These are phyloP conservation scores for Anthracocystis panici-leucophaei DNA, from an alignment of 1,284 basidiomycete genomes.

Conservation along the genomic window DNA sequence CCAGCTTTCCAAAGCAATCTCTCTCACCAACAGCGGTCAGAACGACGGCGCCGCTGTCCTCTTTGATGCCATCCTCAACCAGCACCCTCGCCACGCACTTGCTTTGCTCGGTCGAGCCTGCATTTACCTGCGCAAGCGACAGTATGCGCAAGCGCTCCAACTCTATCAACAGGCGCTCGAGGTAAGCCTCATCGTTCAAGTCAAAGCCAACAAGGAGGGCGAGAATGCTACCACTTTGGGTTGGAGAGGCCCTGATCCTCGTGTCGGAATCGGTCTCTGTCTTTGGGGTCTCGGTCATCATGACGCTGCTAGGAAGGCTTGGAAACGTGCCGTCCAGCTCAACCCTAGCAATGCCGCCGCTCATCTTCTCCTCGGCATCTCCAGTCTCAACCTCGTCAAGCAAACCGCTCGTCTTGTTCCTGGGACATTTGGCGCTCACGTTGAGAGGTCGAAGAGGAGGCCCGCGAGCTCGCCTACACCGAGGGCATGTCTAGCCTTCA, in stretches of 20 bases:
- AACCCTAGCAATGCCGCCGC: slow-evolving; percentile 50
- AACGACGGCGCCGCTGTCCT: slow-evolving; percentile 50
- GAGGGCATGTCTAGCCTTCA: slow-evolving; percentile 63
- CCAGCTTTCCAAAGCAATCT: slow-evolving; percentile 51
- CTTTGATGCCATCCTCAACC: slow-evolving; percentile 54
- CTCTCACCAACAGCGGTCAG: slow-evolving; percentile 51
- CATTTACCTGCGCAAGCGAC: slow-evolving; percentile 59
- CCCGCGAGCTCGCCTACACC: slow-evolving; percentile 61
- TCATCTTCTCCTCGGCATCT: slow-evolving; percentile 64
- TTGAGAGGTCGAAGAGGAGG: slow-evolving; percentile 55
- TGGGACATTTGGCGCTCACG: slow-evolving; percentile 59
- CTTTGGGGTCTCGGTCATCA: slow-evolving; percentile 62
- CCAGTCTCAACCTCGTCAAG: slow-evolving; percentile 61
- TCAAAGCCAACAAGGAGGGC: slow-evolving; percentile 42
- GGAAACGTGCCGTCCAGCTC: slow-evolving; percentile 61
- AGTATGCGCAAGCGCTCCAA: slow-evolving; percentile 58
- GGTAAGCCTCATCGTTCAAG: slow-evolving; percentile 51
- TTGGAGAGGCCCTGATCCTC: slow-evolving; percentile 65
- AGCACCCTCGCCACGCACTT: slow-evolving; percentile 52
- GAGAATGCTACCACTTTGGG: slow-evolving; percentile 34
- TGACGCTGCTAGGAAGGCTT: slow-evolving; percentile 64
- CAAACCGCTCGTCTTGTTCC: slow-evolving; percentile 48
- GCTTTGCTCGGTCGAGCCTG: slow-evolving; percentile 66
- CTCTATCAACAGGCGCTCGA: slow-evolving; percentile 65
- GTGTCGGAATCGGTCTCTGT: slow-evolving; percentile 67